Evolutionary conservation across 176 grass and related monocot species (phyloP).

Genomic region (Rhynchospora tenuis): DNA sequence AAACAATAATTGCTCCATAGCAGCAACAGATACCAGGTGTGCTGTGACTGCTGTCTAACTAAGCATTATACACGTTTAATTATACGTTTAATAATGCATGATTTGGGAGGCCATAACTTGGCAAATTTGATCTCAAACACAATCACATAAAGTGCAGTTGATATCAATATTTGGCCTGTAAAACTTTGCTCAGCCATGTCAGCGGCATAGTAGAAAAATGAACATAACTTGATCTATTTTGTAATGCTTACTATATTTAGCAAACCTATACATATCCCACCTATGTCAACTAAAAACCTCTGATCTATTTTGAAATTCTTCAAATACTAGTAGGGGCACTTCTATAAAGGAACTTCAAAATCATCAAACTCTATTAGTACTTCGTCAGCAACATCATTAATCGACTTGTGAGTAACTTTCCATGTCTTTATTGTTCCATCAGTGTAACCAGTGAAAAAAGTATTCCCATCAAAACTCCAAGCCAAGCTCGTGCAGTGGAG

Average conservation of each 20-base stretch:
- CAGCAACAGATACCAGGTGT: too few species aligned
- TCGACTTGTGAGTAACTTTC: conserved; percentile 27
- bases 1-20: too few species aligned
- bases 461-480: conserved; percentile 60
- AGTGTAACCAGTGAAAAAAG: conserved; percentile 41
- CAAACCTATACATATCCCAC: background rate
- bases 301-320: background rate
- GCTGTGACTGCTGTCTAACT: too few species aligned
- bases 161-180: background rate
- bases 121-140: too few species aligned
- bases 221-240: background rate
- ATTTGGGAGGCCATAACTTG: too few species aligned
- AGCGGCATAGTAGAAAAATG: background rate
- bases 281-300: background rate
- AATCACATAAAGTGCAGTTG: too few species aligned
- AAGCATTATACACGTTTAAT: too few species aligned
- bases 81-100: too few species aligned
- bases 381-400: background rate
- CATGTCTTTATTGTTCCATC: conserved; percentile 62
- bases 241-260: background rate
- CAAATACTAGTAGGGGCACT: background rate
- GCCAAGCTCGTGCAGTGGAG: conserved; percentile 65
- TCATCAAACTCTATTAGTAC: background rate
- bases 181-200: background rate
- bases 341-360: background rate